Evolutionary conservation across 495 filamentous ascomycete genomes (phyloP), one percentile per base, ranked within the genome.

Genomic region (Viridothelium virens): DNA sequence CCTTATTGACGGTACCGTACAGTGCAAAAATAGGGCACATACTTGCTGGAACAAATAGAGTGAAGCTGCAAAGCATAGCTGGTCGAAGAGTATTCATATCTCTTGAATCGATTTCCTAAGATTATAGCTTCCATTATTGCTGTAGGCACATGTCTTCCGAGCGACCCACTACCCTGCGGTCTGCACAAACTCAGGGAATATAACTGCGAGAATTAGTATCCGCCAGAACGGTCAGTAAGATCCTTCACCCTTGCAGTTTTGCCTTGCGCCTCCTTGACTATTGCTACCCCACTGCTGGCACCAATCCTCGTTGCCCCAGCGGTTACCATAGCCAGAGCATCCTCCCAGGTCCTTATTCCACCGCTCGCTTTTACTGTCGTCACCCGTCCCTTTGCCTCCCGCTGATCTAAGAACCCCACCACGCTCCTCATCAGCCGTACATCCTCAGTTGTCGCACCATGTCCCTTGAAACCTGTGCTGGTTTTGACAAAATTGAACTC

Each of bases 401-500:
- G 79, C n/a, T 81, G 74, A 31, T 63, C 62, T 4, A 76, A 70
- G 53, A 62, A 69, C 46, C 70, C 69, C 39, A 70, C 74, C 63
- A 76, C 72, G 7, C 79, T 77, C 46, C 77, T 77, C 87, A 90
- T 90, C 31, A 86, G 70, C 38, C 74, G 72, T 33, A 90, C 85
- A 72, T 85, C 74, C 56, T 83, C 79, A 4, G 78, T 71, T 38
- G 74, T 80, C 36, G 87, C 87, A 10, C 85, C 85, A 16, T 76
- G 77, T 3, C 86, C 87, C 66, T 79, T 79, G 74, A 88, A 88
- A 2, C 87, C 87, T 3, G 87, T 89, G 62, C 84, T 86, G 11
- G 87, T 89, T 76, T 90, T 90, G 59, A 90, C 82, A 64, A 82
- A 89, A 67, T 86, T 82, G 44, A 83, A 87, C 5, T 80, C 82